These are phyloP conservation scores for Tuber calosporum DNA, from an alignment of 495 filamentous ascomycete genomes.

Conservation along the genomic window DNA sequence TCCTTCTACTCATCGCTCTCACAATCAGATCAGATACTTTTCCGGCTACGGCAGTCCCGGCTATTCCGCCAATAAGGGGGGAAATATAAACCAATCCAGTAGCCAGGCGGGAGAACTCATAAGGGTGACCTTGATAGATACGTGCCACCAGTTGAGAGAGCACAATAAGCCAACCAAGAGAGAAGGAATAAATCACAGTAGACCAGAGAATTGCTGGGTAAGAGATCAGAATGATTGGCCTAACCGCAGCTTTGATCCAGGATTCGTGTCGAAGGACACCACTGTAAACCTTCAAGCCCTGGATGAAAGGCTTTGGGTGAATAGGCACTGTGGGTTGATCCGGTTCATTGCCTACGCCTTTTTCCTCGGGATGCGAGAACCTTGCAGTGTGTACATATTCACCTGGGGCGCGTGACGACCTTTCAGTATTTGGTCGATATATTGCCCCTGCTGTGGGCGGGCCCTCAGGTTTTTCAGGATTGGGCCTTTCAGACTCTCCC, in stretches of 20 bases:
- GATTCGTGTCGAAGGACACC: constrained; percentile 69
- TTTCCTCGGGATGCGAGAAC: background rate
- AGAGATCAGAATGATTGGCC: constrained; percentile 76
- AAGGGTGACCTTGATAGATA: constrained; percentile 64
- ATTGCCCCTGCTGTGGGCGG: constrained; percentile 17
- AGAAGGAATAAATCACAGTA: constrained; percentile 73
- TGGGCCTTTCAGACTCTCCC: background rate
- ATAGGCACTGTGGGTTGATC: background rate
- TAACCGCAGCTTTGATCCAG: constrained; percentile 66
- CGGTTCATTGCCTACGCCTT: constrained; percentile 9
- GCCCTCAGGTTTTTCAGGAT: background rate
- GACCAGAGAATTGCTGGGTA: constrained; percentile 93
- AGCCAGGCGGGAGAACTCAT: constrained; percentile 71
- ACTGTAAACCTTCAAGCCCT: constrained; percentile 65
- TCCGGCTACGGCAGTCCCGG: constrained; percentile 85
- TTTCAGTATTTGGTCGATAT: constrained; percentile 15
- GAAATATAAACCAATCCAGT: constrained; percentile 84
- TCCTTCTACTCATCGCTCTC: constrained; percentile 67
- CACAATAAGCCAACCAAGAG: constrained; percentile 93
- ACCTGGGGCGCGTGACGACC: constrained; percentile 35
- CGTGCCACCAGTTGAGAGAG: constrained; percentile 77
- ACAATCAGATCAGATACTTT: constrained; percentile 81
- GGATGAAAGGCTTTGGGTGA: constrained; percentile 59
- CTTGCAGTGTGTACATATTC: constrained; percentile 22
- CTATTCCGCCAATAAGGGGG: constrained; percentile 78